Base-by-base conservation (phyloP, 129 eudicot genomes). In the Deinandra increscens region DNA sequence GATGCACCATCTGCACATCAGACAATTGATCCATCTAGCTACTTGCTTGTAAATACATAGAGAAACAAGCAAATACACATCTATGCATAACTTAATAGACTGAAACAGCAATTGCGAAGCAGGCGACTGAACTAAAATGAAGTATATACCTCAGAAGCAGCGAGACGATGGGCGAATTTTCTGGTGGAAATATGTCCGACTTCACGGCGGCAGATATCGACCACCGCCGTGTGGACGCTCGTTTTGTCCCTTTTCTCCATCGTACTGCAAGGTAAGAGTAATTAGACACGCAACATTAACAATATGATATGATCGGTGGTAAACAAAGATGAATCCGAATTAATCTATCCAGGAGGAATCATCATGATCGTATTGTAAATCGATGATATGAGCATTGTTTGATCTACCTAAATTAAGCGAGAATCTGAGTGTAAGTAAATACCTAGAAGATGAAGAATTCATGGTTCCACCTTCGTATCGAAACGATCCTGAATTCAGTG, bases 121-220 rank as follows among this genome's bases (percentile, higher is more conserved):
- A 63, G 11, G 22, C 19, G 17, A 22, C 5, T 17, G 69, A 64
- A 53, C 42, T 41, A 54, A 19, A 66, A 41, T 5, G 34, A 65
- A 44, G 64, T 31, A 18, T 15, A 37, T 17, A 84, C 98, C 96
- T 88, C 70, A 8, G 98, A 88, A 36, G 95, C 89, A 44, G 84
- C 89, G 67, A 71, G 86, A 14, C 91, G 96, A 54, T 79, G 85
- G 23, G 89, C 84, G 80, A 88, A 92, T 67, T 69, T 84, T 46
- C 89, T 56, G 70, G 91, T 62, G 60, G 95, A 86, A 56, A 92
- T 79, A 34, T 23, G 75, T 50, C 98, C 98, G 56, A 92, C 80
- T 69, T 88, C 96, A n/a, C 98, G 88, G 73, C 78, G 72, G 86
- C 83, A 88, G 29, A 92, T 86, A 75, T 84, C 87, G n/a, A 84